These are phyloP conservation scores for Globisporangium acanthophoron DNA, from an alignment of 352 stramenopile genomes.

Conservation along the genomic window DNA sequence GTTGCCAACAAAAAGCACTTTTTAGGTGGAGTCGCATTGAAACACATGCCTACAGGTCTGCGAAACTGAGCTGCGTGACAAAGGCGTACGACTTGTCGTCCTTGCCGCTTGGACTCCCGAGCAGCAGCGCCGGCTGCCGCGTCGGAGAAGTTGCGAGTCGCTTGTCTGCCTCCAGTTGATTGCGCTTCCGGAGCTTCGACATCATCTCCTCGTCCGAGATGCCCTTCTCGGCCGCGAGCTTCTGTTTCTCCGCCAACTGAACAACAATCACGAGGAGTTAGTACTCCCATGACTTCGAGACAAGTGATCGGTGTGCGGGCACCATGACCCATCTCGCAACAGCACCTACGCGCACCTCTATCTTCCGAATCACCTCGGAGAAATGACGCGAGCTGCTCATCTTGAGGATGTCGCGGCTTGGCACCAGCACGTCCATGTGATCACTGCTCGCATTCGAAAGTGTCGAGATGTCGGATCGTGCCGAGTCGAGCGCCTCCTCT, in stretches of 20 bases:
- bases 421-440: slow-evolving; percentile 52
- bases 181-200: slow-evolving; percentile 70
- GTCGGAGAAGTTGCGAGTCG: slow-evolving; percentile 65
- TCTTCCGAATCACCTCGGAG: slow-evolving; percentile 74
- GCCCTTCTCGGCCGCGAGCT: slow-evolving; percentile 69
- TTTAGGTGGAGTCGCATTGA: not conserved
- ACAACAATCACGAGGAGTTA: too few relatives aligned
- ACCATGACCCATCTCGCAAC: too few relatives aligned
- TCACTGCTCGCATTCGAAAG: slow-evolving; percentile 25
- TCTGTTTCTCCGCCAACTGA: slow-evolving; percentile 67
- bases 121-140: slow-evolving; percentile 21
- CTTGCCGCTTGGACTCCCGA: slow-evolving; percentile 28
- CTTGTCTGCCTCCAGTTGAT: slow-evolving; percentile 57
- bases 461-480: slow-evolving; percentile 43
- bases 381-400: slow-evolving; percentile 83
- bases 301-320: too few relatives aligned
- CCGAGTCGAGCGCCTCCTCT: slow-evolving; percentile 31
- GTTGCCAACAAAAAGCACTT: too few relatives aligned
- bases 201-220: slow-evolving; percentile 83
- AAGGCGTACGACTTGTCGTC: slow-evolving; percentile 53
- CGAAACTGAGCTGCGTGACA: slow-evolving; percentile 70
- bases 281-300: too few relatives aligned
- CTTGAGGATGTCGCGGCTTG: slow-evolving; percentile 80
- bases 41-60: slow-evolving; percentile 23
- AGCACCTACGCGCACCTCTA: slow-evolving; percentile 41